Evolutionary conservation across 2,329 filamentous ascomycete genomes (phyloP).

Genomic region (Penicillium sp.): DNA sequence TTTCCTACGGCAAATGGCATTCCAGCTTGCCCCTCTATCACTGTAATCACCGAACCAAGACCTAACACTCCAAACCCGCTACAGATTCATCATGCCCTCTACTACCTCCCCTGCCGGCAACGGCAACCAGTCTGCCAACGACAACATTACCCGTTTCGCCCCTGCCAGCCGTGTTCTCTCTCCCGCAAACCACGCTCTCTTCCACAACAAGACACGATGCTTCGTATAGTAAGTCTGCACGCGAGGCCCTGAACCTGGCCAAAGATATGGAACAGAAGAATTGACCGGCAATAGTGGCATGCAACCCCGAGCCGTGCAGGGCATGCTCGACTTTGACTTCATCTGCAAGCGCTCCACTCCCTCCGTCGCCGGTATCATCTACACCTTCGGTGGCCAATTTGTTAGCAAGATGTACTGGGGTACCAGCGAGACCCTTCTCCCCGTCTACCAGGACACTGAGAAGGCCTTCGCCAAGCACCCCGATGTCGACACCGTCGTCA

Average conservation of each 20-base stretch:
- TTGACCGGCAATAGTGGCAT: slow-evolving; percentile 64
- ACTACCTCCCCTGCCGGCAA: slow-evolving; percentile 52
- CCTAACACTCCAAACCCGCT: slow-evolving; percentile 3
- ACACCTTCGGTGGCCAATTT: slow-evolving; percentile 99
- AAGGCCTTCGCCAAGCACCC: slow-evolving; percentile 96
- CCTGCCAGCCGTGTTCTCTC: slow-evolving; percentile 90
- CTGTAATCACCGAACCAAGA: background rate
- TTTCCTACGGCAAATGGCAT: background rate
- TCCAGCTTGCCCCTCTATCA: background rate
- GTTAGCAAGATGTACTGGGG: slow-evolving; percentile 99
- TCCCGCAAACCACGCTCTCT: slow-evolving; percentile 87
- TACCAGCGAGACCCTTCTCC: slow-evolving; percentile 96
- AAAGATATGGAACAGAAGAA: slow-evolving; percentile 5
- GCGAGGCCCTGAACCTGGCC: background rate
- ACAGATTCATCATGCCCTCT: slow-evolving; percentile 55
- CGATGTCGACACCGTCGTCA: slow-evolving; percentile 97
- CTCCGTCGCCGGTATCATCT: slow-evolving; percentile 98
- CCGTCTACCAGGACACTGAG: slow-evolving; percentile 91
- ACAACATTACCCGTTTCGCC: slow-evolving; percentile 96
- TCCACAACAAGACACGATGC: slow-evolving; percentile 99
- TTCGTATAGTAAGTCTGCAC: slow-evolving; percentile 78
- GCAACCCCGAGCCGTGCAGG: slow-evolving; percentile 88
- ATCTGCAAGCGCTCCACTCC: slow-evolving; percentile 98
- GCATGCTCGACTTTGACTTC: slow-evolving; percentile 99
- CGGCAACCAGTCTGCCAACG: slow-evolving; percentile 75